Percentiles rank a stretch among this genome's conserved stretches.
Conservation (phyloP, 2,329 filamentous ascomycete species). For the Fusarium newnesense region DNA sequence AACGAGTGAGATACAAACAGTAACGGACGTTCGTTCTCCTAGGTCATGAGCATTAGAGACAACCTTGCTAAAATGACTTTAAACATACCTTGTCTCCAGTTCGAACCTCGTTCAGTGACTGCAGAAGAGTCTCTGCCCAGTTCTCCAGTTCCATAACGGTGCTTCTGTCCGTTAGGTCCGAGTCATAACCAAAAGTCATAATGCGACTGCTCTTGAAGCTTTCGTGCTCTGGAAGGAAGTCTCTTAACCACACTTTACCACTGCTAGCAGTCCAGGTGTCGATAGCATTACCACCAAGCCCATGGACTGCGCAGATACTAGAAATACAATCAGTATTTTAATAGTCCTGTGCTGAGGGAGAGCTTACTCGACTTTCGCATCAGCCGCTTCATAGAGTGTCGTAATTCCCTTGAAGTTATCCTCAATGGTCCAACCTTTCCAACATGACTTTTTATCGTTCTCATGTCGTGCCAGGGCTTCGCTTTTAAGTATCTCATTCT, state of each 20-base stretch:
- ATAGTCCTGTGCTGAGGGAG: fast-evolving
- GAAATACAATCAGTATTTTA: fast-evolving
- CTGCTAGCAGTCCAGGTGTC: fast-evolving
- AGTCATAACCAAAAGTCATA: not conserved
- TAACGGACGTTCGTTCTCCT: too few species aligned
- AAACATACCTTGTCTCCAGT: fast-evolving
- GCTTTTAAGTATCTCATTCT: fast-evolving
- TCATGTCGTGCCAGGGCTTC: fast-evolving
- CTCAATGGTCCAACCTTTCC: fast-evolving
- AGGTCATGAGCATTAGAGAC: too few species aligned
- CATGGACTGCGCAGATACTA: not conserved
- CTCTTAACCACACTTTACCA: not conserved
- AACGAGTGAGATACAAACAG: too few species aligned
- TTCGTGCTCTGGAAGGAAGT: fast-evolving
- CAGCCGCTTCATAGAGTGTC: fast-evolving
- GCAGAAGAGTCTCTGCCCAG: fast-evolving
- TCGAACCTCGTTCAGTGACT: not conserved
- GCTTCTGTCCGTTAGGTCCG: fast-evolving
- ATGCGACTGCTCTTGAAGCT: not conserved
- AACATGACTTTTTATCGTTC: fast-evolving
- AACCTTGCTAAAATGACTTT: too few species aligned
- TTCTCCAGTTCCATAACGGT: fast-evolving
- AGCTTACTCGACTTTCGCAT: not conserved
- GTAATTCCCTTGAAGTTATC: not conserved
- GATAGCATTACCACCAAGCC: fast-evolving